A percentile compares a stretch with the other conserved stretches of the same genome.
Conservation (phyloP, 1,284 basidiomycete species). For the Leccinum angustisporum region DNA sequence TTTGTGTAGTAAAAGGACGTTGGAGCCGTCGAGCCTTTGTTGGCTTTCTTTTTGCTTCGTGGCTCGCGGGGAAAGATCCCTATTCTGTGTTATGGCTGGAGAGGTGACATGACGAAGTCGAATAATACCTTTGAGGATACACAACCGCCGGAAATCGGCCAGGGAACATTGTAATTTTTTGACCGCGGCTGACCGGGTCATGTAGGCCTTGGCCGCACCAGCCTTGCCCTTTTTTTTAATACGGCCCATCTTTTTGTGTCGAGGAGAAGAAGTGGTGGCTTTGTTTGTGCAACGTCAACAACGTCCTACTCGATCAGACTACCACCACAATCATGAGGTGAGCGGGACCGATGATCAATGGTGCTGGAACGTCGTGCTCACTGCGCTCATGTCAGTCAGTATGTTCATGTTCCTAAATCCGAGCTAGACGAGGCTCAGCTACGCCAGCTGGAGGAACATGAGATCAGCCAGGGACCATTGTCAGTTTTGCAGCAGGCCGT, state of each 20-base stretch:
- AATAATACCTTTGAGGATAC: slow-evolving; percentile 90
- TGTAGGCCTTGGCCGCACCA: slow-evolving; percentile 92
- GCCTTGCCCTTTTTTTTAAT: slow-evolving; percentile 89
- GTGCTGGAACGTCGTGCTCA: slow-evolving; percentile 8
- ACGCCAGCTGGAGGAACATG: slow-evolving; percentile 93
- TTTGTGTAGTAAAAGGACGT: slow-evolving; percentile 99
- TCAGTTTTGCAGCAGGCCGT: slow-evolving; percentile 99
- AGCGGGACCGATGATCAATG: slow-evolving; percentile 7
- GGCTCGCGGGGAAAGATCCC: slow-evolving; percentile 99
- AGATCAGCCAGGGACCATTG: slow-evolving; percentile 95
- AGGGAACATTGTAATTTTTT: slow-evolving; percentile 96
- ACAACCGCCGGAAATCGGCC: slow-evolving; percentile 95
- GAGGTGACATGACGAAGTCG: neutral
- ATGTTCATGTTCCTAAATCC: slow-evolving; percentile 94
- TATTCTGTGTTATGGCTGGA: slow-evolving; percentile 34
- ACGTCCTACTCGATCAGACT: slow-evolving; percentile 4
- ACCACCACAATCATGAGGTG: slow-evolving; percentile 30
- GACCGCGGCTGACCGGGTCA: slow-evolving; percentile 87
- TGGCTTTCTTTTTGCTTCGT: slow-evolving; percentile 88
- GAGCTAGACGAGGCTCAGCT: slow-evolving; percentile 97
- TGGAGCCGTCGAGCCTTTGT: slow-evolving; percentile 96
- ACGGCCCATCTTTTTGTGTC: slow-evolving; percentile 72
- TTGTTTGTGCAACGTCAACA: slow-evolving; percentile 36
- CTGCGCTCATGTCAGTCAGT: slow-evolving; percentile 66
- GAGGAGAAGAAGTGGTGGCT: slow-evolving; percentile 3